These are phyloP conservation scores for Hyaloperonospora brassicae DNA, from an alignment of 352 stramenopile species.

Conservation along the genomic window DNA sequence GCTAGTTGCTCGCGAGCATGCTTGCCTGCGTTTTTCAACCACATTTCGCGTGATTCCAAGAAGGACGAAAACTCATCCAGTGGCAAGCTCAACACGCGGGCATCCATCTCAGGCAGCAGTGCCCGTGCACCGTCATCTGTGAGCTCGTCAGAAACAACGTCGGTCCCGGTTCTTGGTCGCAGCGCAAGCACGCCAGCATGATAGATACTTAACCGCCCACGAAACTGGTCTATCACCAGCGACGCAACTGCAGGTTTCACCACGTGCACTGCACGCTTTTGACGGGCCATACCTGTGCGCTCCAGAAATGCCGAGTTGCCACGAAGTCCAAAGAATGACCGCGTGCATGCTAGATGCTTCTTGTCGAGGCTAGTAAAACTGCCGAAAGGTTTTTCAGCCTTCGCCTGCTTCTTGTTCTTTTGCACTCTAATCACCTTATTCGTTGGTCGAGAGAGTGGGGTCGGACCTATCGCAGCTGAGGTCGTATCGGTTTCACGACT, in stretches of 20 bases:
- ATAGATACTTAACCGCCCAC: conserved; percentile 49
- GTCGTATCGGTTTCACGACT: conserved; percentile 17
- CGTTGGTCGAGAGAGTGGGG: conserved; percentile 17
- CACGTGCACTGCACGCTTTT: conserved; percentile 58
- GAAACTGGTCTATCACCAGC: conserved; percentile 32
- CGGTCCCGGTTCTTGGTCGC: conserved; percentile 19
- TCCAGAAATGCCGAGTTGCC: conserved; percentile 42
- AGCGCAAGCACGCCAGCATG: conserved; percentile 54
- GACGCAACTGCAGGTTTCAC: conserved; percentile 48
- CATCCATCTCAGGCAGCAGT: conserved; percentile 43
- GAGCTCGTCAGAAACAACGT: conserved; percentile 36
- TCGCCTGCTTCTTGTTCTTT: conserved; percentile 48
- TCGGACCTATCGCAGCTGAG: conserved; percentile 31
- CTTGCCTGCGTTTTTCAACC: conserved; percentile 67
- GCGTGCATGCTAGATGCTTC: conserved; percentile 30
- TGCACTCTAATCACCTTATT: conserved; percentile 13
- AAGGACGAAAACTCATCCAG: conserved; percentile 61
- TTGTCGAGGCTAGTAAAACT: conserved; percentile 44
- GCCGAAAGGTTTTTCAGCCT: conserved; percentile 53
- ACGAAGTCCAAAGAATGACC: conserved; percentile 38
- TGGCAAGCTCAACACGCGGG: conserved; percentile 44
- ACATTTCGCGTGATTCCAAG: conserved; percentile 59
- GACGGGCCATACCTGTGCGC: conserved; percentile 49
- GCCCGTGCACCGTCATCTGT: conserved; percentile 58
- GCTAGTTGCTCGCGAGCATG: conserved; percentile 38